Percentiles rank a stretch among this genome's conserved stretches.
Conservation (phyloP, 192 early-diverging fungal genomes). For the Irineochytrium annulatum region DNA sequence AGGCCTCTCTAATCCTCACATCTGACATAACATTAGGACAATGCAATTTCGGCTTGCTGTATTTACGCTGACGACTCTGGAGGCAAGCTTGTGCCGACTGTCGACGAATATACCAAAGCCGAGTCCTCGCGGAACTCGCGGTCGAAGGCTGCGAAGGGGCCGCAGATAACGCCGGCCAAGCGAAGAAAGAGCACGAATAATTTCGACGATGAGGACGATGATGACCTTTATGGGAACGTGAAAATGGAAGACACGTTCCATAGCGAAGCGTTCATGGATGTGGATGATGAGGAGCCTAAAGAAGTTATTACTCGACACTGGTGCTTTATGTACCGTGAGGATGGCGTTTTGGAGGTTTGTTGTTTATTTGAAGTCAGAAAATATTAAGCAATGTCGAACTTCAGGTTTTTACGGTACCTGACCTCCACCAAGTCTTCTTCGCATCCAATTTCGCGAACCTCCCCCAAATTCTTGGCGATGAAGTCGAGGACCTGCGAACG, state of each 20-base stretch:
- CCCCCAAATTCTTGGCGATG: constrained; percentile 3
- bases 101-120: no score
- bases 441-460: constrained; percentile 29
- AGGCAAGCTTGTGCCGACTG: constrained; percentile 21
- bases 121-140: no score
- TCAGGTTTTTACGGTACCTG: constrained; percentile 46
- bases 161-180: no score
- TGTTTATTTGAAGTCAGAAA: not conserved
- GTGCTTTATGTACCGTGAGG: constrained; percentile 59
- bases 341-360: constrained; percentile 62
- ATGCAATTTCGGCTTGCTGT: constrained; percentile 31
- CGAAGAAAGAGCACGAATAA: constrained; percentile 20
- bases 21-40: constrained; percentile 11
- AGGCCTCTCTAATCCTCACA: not conserved
- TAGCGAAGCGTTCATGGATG: not conserved
- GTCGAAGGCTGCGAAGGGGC: no score
- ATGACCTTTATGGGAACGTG: constrained; percentile 41
- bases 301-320: constrained; percentile 32
- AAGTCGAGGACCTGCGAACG: constrained; percentile 1
- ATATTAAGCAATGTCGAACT: no score
- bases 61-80: constrained; percentile 49
- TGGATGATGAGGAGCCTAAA: not conserved
- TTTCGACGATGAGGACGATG: constrained; percentile 49
- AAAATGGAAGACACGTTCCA: constrained; percentile 8
- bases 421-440: constrained; percentile 26